These are phyloP conservation scores for Gossypium turneri DNA, from an alignment of 345 rosid genomes.

Conservation along the genomic window DNA sequence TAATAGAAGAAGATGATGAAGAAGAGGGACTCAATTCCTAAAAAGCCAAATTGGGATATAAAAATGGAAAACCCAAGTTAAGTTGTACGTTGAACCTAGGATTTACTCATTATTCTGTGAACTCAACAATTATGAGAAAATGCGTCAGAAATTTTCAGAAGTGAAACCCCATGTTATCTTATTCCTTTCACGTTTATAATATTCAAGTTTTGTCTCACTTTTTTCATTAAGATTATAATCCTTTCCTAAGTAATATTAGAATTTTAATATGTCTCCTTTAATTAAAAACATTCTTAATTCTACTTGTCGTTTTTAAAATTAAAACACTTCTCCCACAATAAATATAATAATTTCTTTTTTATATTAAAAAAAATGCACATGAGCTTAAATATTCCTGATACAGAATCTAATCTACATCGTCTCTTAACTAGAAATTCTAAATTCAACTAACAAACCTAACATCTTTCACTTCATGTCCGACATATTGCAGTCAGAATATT, in stretches of 20 bases:
- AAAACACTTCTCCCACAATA: background rate
- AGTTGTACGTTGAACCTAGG: background rate
- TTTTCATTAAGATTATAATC: too few relatives aligned
- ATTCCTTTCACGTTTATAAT: background rate
- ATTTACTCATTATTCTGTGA: too few relatives aligned
- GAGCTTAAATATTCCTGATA: background rate
- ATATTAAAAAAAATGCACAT: background rate
- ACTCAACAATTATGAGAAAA: background rate
- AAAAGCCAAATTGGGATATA: too few relatives aligned
- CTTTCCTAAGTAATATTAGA: too few relatives aligned
- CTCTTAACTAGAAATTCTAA: background rate
- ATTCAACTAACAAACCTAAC: constrained; percentile 6
- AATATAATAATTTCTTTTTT: background rate
- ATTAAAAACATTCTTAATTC: too few relatives aligned
- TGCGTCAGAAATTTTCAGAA: background rate
- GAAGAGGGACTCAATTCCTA: too few relatives aligned
- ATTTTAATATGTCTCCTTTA: too few relatives aligned
- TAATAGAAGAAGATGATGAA: too few relatives aligned
- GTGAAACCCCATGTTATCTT: background rate
- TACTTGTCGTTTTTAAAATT: background rate
- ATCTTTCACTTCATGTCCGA: constrained; percentile 6
- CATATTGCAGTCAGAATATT: background rate
- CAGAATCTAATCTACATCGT: constrained; percentile 1
- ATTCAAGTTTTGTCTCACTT: too few relatives aligned
- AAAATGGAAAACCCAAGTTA: too few relatives aligned